Conservation (phyloP, 257 asterid species). For the Penstemon newberryi region DNA sequence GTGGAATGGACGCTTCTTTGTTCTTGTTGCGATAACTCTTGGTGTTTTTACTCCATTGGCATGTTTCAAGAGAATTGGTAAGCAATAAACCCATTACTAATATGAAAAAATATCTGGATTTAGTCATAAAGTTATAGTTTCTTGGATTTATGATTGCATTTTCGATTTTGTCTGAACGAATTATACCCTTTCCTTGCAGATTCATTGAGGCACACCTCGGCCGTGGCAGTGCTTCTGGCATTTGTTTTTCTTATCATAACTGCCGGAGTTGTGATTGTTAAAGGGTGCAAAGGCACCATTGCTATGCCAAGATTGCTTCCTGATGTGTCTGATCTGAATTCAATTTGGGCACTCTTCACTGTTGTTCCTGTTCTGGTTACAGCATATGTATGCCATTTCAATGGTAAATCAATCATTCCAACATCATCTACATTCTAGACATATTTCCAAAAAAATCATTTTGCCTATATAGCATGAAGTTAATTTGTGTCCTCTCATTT, state of each 20-base stretch:
- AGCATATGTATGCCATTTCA: constrained; percentile 62
- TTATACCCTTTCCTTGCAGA: constrained; percentile 35
- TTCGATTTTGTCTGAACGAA: background rate
- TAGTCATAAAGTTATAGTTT: background rate
- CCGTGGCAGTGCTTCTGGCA: constrained; percentile 53
- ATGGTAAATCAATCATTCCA: constrained; percentile 37
- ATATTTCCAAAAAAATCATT: no score
- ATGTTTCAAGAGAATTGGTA: constrained; percentile 49
- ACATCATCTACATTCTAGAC: no score
- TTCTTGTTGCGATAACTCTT: constrained; percentile 44
- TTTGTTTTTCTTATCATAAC: constrained; percentile 49
- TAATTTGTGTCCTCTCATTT: no score
- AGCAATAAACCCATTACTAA: background rate
- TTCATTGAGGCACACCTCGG: constrained; percentile 57
- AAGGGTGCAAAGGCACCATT: constrained; percentile 42
- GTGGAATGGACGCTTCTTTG: constrained; percentile 55
- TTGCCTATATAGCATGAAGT: no score
- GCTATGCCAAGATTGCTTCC: constrained; percentile 48
- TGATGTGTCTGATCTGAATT: constrained; percentile 37
- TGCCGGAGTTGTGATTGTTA: constrained; percentile 34
- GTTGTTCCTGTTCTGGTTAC: constrained; percentile 65
- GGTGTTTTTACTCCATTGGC: constrained; percentile 52
- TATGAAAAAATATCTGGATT: no score
- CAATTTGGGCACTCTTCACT: constrained; percentile 59
- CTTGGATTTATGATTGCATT: background rate